Percentiles rank a stretch among this genome's conserved stretches.
phyloP scores from a whole-genome alignment of 768 basidiomycete genomes.

The Mycena rosella region DNA sequence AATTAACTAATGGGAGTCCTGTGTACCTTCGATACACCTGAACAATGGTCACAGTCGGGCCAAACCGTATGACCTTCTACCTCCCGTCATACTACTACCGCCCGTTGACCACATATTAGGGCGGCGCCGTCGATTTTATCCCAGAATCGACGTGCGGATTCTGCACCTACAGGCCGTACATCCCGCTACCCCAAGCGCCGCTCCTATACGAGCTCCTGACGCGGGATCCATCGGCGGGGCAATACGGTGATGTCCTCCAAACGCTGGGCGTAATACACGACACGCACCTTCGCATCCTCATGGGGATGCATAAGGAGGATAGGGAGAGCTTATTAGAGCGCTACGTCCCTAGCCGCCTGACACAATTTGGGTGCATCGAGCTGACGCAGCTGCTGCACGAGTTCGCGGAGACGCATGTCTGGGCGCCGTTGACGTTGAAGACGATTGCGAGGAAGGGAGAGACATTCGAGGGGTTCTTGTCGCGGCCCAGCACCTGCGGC shows the following conservation, averaged over 20 bases:
- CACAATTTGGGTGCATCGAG: background rate
- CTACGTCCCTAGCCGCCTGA: background rate
- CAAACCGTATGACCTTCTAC: too few relatives aligned
- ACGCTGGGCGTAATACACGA: background rate
- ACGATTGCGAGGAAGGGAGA: background rate
- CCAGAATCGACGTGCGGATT: too few relatives aligned
- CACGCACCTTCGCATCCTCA: conserved; percentile 4
- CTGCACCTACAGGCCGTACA: background rate
- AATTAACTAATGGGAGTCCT: too few relatives aligned
- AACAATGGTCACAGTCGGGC: too few relatives aligned
- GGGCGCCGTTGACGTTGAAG: background rate
- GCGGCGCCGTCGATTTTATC: too few relatives aligned
- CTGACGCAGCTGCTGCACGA: background rate
- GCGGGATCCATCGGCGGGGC: background rate
- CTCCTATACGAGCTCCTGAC: background rate
- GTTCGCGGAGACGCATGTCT: background rate
- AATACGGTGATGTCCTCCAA: conserved; percentile 7
- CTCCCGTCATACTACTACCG: too few relatives aligned
- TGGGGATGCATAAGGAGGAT: background rate
- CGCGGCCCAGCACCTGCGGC: background rate
- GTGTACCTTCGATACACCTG: too few relatives aligned
- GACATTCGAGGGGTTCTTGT: background rate
- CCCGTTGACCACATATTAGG: too few relatives aligned
- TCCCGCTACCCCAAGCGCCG: background rate
- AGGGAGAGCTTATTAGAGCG: background rate